phyloP scores from a whole-genome alignment of 371 early-diverging fungal genomes.

The Lichtheimia ornata region DNA sequence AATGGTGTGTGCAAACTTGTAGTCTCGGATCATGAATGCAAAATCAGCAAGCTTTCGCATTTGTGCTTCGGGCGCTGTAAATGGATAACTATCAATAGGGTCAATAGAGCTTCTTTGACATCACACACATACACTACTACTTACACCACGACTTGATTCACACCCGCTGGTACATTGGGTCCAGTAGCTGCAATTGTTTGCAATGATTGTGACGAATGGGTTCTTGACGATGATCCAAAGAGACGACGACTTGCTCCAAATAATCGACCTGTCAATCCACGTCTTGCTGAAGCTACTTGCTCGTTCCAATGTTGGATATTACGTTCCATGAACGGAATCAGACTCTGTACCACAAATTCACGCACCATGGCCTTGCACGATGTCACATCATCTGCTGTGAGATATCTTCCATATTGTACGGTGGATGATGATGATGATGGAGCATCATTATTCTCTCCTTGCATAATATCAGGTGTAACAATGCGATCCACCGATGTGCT shows the following conservation, averaged over 20 bases:
- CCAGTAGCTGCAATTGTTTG: slow-evolving; percentile 39
- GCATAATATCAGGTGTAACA: background rate
- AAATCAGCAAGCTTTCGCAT: slow-evolving; percentile 93
- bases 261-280: slow-evolving; percentile 89
- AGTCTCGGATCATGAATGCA: slow-evolving; percentile 94
- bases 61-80: slow-evolving; percentile 85
- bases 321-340: slow-evolving; percentile 91
- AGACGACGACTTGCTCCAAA: slow-evolving; percentile 83
- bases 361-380: slow-evolving; percentile 55
- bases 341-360: slow-evolving; percentile 71
- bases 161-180: slow-evolving; percentile 38
- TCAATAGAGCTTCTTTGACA: background rate
- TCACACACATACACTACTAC: background rate
- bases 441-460: background rate
- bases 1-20: slow-evolving; percentile 81
- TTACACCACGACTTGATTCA: slow-evolving; percentile 38
- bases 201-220: slow-evolving; percentile 37
- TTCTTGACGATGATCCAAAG: slow-evolving; percentile 63
- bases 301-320: slow-evolving; percentile 89
- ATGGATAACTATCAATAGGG: slow-evolving; percentile 56
- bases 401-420: slow-evolving; percentile 55
- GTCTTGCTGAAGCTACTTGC: slow-evolving; percentile 84
- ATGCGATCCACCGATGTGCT: background rate
- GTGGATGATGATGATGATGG: slow-evolving; percentile 1
- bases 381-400: slow-evolving; percentile 57